These are phyloP conservation scores for Penicillium griseofulvum DNA, from an alignment of 2,329 filamentous ascomycete species.

Conservation along the genomic window DNA sequence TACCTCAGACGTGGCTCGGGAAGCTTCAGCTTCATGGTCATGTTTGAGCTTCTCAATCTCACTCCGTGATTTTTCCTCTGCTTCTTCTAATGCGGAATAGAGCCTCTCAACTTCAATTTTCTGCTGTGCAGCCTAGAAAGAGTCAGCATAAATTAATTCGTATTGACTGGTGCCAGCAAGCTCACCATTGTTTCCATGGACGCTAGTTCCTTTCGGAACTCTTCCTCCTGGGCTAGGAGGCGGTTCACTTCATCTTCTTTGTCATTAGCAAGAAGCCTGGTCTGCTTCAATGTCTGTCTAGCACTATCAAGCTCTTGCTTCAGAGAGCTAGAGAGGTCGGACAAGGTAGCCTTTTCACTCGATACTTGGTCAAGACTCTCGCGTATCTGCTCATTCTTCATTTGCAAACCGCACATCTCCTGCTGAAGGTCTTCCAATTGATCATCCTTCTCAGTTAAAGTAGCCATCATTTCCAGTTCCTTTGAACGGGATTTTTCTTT, in stretches of 20 bases:
- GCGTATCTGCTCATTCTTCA: slow-evolving; percentile 21
- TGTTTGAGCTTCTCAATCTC: slow-evolving; percentile 22
- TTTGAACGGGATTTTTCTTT: slow-evolving; percentile 32
- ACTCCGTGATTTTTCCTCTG: slow-evolving; percentile 18
- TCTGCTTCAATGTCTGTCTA: slow-evolving; percentile 22
- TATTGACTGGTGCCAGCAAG: background rate
- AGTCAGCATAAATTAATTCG: slow-evolving; percentile 4
- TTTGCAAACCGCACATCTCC: slow-evolving; percentile 26
- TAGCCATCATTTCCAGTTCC: slow-evolving; percentile 46
- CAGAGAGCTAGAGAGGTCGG: slow-evolving; percentile 23
- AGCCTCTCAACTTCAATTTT: slow-evolving; percentile 23
- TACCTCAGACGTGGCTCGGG: slow-evolving; percentile 25
- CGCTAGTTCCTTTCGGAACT: slow-evolving; percentile 15
- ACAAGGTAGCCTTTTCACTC: slow-evolving; percentile 24
- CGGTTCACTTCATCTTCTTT: slow-evolving; percentile 28
- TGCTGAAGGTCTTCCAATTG: slow-evolving; percentile 44
- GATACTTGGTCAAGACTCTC: slow-evolving; percentile 22
- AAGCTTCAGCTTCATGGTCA: slow-evolving; percentile 22
- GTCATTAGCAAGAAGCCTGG: slow-evolving; percentile 16
- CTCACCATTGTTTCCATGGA: slow-evolving; percentile 25
- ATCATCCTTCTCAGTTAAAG: slow-evolving; percentile 46
- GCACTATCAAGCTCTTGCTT: slow-evolving; percentile 26
- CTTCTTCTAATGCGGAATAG: slow-evolving; percentile 18
- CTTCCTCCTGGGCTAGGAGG: slow-evolving; percentile 22
- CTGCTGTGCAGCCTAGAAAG: slow-evolving; percentile 25